phyloP scores from a whole-genome alignment of 192 early-diverging fungal genomes.

The Thoreauomyces humboldtii region DNA sequence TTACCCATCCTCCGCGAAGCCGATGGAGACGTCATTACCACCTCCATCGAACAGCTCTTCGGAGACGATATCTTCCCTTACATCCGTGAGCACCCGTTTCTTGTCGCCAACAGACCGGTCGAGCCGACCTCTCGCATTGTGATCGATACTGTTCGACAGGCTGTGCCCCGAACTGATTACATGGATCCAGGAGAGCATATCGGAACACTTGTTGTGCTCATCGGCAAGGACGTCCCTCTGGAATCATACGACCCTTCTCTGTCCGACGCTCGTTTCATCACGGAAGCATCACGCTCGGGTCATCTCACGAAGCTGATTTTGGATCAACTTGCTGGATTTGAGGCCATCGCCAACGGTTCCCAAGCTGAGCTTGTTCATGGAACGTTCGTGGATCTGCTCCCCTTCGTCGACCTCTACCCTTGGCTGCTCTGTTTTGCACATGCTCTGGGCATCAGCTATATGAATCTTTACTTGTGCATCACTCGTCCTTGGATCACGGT shows the following conservation, averaged over 20 bases:
- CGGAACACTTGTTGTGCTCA: neutral
- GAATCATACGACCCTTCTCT: neutral
- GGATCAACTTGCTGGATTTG: neutral
- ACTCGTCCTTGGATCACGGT: constrained; percentile 13
- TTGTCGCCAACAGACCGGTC: neutral
- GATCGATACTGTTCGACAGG: neutral
- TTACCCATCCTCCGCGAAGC: neutral
- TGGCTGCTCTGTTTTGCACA: neutral
- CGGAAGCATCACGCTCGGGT: constrained; percentile 2
- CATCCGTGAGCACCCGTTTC: neutral
- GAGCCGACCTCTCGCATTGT: neutral
- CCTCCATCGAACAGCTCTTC: neutral
- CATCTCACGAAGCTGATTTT: neutral
- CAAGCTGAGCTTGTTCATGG: neutral
- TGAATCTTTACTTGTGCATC: constrained; percentile 4
- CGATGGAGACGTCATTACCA: neutral
- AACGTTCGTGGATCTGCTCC: neutral
- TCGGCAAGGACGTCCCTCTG: constrained; percentile 12
- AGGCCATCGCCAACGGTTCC: neutral
- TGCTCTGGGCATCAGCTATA: neutral
- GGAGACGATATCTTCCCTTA: neutral
- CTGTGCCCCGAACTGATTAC: neutral
- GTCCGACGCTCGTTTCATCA: constrained; percentile 1
- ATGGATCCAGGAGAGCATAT: too few relatives aligned
- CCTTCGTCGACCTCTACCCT: constrained; percentile 13